These are phyloP conservation scores for Gremmenia infestans DNA, from an alignment of 2,329 filamentous ascomycete genomes.

Conservation along the genomic window DNA sequence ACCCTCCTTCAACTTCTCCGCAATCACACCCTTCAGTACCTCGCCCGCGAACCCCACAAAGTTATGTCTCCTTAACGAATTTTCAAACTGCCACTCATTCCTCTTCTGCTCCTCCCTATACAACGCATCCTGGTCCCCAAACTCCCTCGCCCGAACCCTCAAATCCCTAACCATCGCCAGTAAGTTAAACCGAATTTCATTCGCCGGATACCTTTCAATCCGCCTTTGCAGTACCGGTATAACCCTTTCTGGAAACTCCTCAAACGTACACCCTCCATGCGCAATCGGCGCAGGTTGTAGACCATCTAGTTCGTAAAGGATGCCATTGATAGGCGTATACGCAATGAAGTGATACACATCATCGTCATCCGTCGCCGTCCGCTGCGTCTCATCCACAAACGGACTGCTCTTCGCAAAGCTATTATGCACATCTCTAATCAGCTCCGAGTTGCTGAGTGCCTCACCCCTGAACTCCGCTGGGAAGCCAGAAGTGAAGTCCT, in stretches of 20 bases:
- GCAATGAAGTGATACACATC: conserved; percentile 98
- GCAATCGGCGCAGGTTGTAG: conserved; percentile 88
- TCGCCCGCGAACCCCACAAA: conserved; percentile 95
- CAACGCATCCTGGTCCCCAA: conserved; percentile 76
- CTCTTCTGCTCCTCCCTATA: conserved; percentile 79
- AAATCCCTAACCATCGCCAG: conserved; percentile 87
- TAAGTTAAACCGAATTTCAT: conserved; percentile 93
- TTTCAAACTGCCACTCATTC: conserved; percentile 88
- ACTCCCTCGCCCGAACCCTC: conserved; percentile 68
- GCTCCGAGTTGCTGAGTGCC: conserved; percentile 61
- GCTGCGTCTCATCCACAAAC: conserved; percentile 86
- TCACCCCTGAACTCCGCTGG: conserved; percentile 64
- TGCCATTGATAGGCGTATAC: conserved; percentile 76
- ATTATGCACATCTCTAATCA: conserved; percentile 62
- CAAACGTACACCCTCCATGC: conserved; percentile 69
- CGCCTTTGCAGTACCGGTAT: conserved; percentile 83
- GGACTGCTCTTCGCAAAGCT: conserved; percentile 74
- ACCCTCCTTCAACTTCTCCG: conserved; percentile 62
- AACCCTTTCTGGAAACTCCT: conserved; percentile 72
- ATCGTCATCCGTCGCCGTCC: conserved; percentile 65
- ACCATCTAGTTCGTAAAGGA: conserved; percentile 90
- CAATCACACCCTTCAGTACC: conserved; percentile 81
- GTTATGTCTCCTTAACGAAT: conserved; percentile 85
- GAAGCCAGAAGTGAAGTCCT: conserved; percentile 66
- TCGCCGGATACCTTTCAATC: conserved; percentile 75